Evolutionary conservation across 192 early-diverging fungal genomes (phyloP).

Genomic region (Entomortierella parvispora): DNA sequence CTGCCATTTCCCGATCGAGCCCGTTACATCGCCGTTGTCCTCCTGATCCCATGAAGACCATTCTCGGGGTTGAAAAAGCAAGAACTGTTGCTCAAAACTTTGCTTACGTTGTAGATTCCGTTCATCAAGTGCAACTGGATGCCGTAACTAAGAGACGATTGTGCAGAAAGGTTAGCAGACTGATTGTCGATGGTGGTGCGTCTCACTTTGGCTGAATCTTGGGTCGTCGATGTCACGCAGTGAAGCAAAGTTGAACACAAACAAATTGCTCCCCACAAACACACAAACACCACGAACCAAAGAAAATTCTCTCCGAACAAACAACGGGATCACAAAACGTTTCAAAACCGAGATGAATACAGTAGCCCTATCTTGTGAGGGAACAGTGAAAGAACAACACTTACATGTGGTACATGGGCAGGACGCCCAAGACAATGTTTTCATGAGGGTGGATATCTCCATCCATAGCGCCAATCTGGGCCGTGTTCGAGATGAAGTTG

Average conservation of each 20-base stretch:
- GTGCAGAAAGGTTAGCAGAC: too few species aligned
- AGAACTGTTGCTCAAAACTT: too few species aligned
- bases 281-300: background rate
- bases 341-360: background rate
- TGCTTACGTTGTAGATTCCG: constrained; percentile 43
- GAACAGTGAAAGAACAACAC: constrained; percentile 1
- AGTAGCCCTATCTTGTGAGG: too few species aligned
- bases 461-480: constrained; percentile 64
- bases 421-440: constrained; percentile 57
- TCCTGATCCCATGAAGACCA: background rate
- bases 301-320: too few species aligned
- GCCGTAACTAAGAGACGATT: constrained; percentile 31
- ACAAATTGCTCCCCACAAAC: too few species aligned
- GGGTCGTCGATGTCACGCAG: too few species aligned
- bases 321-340: background rate
- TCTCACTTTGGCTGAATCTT: too few species aligned
- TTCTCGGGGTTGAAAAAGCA: background rate
- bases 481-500: constrained; percentile 84
- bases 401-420: constrained; percentile 83
- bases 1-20: background rate
- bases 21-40: background rate
- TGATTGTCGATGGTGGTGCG: too few species aligned
- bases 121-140: constrained; percentile 38
- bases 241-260: too few species aligned
- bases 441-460: constrained; percentile 22